Evolutionary conservation across 2,329 filamentous ascomycete species (phyloP).

Genomic region (Penicillium brasilianum): DNA sequence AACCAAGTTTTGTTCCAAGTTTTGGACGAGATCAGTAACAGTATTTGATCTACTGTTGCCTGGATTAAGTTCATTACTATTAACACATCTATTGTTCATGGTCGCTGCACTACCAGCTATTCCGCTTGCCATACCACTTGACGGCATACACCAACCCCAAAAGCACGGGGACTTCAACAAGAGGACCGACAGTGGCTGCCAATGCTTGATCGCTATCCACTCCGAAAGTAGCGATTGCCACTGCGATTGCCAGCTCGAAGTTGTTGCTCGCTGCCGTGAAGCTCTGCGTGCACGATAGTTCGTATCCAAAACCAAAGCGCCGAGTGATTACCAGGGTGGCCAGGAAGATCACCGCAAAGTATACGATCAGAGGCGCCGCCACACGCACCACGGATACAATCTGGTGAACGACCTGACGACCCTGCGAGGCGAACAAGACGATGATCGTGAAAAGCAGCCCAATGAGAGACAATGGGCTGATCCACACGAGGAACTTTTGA

Average conservation of each 20-base stretch:
- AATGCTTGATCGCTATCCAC: slow-evolving; percentile 78
- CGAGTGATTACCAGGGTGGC: slow-evolving; percentile 66
- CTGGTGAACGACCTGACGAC: slow-evolving; percentile 75
- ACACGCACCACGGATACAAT: slow-evolving; percentile 83
- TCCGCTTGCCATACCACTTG: slow-evolving; percentile 41
- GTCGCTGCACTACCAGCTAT: slow-evolving; percentile 28
- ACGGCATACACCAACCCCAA: slow-evolving; percentile 77
- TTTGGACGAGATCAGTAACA: slow-evolving; percentile 45
- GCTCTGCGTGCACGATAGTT: slow-evolving; percentile 73
- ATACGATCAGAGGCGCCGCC: slow-evolving; percentile 78
- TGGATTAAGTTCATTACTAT: slow-evolving; percentile 7
- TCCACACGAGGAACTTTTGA: slow-evolving; percentile 69
- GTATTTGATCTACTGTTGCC: slow-evolving; percentile 24
- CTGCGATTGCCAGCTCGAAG: slow-evolving; percentile 89
- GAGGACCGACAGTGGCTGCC: slow-evolving; percentile 79
- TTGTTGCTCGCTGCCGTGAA: slow-evolving; percentile 93
- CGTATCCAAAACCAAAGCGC: slow-evolving; percentile 75
- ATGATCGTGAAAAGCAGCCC: slow-evolving; percentile 87
- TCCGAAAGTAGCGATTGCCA: slow-evolving; percentile 81
- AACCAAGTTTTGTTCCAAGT: slow-evolving; percentile 51
- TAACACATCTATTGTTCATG: neutral
- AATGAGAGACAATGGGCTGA: slow-evolving; percentile 76
- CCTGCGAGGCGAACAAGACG: slow-evolving; percentile 83
- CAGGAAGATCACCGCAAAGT: slow-evolving; percentile 78
- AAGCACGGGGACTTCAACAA: slow-evolving; percentile 86